Evolutionary conservation across 257 asterid genomes (phyloP).

Genomic region (Jacaranda copaia): DNA sequence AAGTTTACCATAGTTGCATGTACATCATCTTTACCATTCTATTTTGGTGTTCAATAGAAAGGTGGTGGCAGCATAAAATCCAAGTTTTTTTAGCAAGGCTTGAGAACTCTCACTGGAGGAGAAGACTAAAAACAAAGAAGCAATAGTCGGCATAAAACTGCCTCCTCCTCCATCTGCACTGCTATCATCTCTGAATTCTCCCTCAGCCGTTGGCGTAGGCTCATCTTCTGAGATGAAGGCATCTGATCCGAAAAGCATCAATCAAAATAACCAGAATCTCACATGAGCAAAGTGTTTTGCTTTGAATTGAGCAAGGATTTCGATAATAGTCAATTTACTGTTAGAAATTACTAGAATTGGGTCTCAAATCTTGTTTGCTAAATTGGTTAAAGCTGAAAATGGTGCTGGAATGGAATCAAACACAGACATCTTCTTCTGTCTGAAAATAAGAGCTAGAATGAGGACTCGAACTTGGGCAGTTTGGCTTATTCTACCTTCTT

Average conservation of each 20-base stretch:
- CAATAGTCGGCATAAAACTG: constrained; percentile 55
- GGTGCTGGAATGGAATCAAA: no score
- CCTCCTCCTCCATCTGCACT: constrained; percentile 79
- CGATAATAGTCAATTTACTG: no score
- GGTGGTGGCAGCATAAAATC: constrained; percentile 64
- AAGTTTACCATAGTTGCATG: neutral
- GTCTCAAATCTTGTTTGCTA: no score
- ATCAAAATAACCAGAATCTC: constrained; percentile 42
- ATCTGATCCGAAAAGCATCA: constrained; percentile 39
- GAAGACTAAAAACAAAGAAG: constrained; percentile 54
- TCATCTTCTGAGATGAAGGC: constrained; percentile 43
- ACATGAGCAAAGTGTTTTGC: constrained; percentile 44
- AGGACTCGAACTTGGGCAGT: no score
- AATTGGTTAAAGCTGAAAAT: no score
- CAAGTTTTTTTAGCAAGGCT: constrained; percentile 86
- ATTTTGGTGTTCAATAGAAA: constrained; percentile 52
- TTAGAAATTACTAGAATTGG: no score
- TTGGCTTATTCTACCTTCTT: no score
- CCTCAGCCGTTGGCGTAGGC: constrained; percentile 49
- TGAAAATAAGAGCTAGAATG: no score
- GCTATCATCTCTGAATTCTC: constrained; percentile 58
- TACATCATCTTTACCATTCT: constrained; percentile 10
- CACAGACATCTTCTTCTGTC: no score
- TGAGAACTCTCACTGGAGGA: constrained; percentile 74
- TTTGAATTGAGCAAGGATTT: no score